Evolutionary conservation across 1,284 basidiomycete species (phyloP).

Genomic region (Afroboletus lepidellus): DNA sequence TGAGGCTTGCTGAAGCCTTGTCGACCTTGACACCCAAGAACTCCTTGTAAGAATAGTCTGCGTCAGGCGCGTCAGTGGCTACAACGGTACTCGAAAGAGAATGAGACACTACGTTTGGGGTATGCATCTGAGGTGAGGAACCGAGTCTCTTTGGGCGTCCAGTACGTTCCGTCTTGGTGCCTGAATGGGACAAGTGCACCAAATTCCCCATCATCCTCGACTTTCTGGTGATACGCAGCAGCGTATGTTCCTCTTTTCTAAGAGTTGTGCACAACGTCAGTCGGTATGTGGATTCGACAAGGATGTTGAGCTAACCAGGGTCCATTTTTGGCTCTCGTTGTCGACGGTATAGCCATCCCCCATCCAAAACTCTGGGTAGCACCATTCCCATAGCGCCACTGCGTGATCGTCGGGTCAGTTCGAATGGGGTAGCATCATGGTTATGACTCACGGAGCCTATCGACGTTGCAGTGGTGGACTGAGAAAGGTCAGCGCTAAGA

Average conservation of each 20-base stretch:
- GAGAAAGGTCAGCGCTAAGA: background rate
- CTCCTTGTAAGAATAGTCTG: slow-evolving; percentile 28
- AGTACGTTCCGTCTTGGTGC: slow-evolving; percentile 22
- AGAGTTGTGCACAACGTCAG: background rate
- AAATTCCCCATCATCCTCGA: slow-evolving; percentile 19
- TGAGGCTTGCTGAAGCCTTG: slow-evolving; percentile 1
- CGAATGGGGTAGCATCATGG: no score
- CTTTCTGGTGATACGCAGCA: slow-evolving; percentile 19
- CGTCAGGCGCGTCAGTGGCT: slow-evolving; percentile 13
- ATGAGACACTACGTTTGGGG: slow-evolving; percentile 18
- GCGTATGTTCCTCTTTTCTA: slow-evolving; percentile 22
- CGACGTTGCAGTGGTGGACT: slow-evolving; percentile 28
- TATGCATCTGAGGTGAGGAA: slow-evolving; percentile 16
- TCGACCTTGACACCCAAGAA: slow-evolving; percentile 28
- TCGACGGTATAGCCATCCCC: slow-evolving; percentile 15
- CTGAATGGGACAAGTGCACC: slow-evolving; percentile 24
- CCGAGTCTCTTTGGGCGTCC: slow-evolving; percentile 23
- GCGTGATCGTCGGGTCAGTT: background rate
- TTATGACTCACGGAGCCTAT: slow-evolving; percentile 21
- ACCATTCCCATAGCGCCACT: slow-evolving; percentile 30
- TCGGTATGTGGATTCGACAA: background rate
- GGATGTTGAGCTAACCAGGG: slow-evolving; percentile 13
- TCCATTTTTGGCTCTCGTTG: slow-evolving; percentile 15
- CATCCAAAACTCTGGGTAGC: slow-evolving; percentile 28
- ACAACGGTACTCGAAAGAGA: background rate